phyloP scores from a whole-genome alignment of 495 filamentous ascomycete genomes.

The Staphylotrichum tortipilum region DNA sequence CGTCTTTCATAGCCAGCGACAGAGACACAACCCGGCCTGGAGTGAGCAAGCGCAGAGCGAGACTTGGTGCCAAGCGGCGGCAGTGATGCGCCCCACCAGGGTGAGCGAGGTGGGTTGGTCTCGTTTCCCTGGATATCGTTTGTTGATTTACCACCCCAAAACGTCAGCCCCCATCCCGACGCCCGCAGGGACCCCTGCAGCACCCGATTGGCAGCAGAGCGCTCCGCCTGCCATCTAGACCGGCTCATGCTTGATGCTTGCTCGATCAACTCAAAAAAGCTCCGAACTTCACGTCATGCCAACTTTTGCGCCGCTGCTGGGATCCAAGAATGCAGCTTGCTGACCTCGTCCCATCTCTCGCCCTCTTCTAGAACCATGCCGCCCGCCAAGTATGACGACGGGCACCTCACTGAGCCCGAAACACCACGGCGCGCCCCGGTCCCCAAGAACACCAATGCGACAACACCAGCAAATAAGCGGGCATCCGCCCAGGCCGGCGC shows the following conservation, averaged over 20 bases:
- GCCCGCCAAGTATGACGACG: constrained; percentile 20
- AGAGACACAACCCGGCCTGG: no score
- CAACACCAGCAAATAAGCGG: constrained; percentile 20
- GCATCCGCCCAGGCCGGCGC: constrained; percentile 16
- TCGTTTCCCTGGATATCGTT: constrained; percentile 14
- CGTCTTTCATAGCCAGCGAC: no score
- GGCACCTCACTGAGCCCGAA: constrained; percentile 7
- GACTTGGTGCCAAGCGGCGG: constrained; percentile 6
- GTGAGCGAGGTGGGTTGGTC: constrained; percentile 11
- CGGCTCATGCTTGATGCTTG: constrained; percentile 3
- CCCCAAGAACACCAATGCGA: constrained; percentile 19
- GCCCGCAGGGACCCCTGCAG: constrained; percentile 1
- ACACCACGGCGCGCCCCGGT: constrained; percentile 13
- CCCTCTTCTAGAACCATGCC: constrained; percentile 20
- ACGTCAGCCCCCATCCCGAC: constrained; percentile 2
- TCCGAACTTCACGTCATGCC: constrained; percentile 6
- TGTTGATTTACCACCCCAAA: constrained; percentile 16
- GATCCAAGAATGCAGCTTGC: constrained; percentile 13
- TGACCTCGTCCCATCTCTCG: constrained; percentile 7
- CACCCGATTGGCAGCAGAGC: constrained; percentile 7
- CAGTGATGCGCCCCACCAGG: constrained; percentile 16
- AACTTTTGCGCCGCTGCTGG: not conserved
- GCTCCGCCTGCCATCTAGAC: not conserved
- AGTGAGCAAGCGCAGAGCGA: no score
- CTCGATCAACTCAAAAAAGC: constrained; percentile 1